These are phyloP conservation scores for Sugiyamaella novakii DNA, from an alignment of 1,139 yeast species.

Conservation along the genomic window DNA sequence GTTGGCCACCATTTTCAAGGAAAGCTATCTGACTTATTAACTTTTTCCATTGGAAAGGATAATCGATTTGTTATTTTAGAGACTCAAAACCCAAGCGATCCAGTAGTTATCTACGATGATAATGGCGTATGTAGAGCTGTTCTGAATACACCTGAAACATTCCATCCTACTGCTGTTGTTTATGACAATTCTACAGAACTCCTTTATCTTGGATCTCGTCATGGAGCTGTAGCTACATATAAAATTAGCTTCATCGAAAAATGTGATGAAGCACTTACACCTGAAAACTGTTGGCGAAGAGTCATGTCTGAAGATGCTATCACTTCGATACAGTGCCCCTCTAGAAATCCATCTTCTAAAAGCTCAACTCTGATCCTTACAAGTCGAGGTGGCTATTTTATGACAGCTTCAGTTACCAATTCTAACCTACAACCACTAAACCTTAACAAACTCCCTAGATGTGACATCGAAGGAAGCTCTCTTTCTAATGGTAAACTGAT, in stretches of 20 bases:
- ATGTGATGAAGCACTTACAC: constrained; percentile 29
- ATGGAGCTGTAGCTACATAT: constrained; percentile 64
- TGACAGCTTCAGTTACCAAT: constrained; percentile 20
- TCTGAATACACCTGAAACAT: constrained; percentile 43
- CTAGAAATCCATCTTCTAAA: constrained; percentile 21
- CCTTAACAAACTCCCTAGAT: constrained; percentile 67
- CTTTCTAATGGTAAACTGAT: constrained; percentile 51
- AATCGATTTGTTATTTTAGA: constrained; percentile 52
- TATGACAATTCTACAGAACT: constrained; percentile 46
- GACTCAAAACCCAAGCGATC: constrained; percentile 67
- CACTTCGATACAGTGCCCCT: constrained; percentile 47
- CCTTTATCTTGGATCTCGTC: constrained; percentile 70
- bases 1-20: constrained; percentile 33
- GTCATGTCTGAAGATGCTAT: constrained; percentile 74
- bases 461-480: constrained; percentile 74
- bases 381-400: constrained; percentile 38
- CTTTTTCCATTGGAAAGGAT: constrained; percentile 37
- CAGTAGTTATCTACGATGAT: constrained; percentile 53
- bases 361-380: constrained; percentile 30
- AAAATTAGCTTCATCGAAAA: constrained; percentile 41
- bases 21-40: constrained; percentile 60
- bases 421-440: constrained; percentile 48
- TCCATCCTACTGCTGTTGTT: constrained; percentile 61
- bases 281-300: constrained; percentile 50
- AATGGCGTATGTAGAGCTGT: constrained; percentile 24